Conservation (phyloP, 2,329 filamentous ascomycete species). For the Pestalotiopsis sp. region DNA sequence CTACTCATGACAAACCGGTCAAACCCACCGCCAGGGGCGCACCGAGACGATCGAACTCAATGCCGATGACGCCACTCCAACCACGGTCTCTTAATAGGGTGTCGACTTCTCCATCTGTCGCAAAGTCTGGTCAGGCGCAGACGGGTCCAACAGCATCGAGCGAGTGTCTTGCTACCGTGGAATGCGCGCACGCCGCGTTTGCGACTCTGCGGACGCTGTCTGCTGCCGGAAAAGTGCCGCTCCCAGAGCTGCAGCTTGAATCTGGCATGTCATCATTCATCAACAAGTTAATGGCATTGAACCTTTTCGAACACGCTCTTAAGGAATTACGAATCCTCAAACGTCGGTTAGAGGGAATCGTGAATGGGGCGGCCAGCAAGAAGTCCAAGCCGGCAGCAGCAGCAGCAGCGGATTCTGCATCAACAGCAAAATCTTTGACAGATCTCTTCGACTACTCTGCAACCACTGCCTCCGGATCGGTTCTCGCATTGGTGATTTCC, state of each 20-base stretch:
- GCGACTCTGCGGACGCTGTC: conserved; percentile 63
- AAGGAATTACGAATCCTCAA: conserved; percentile 72
- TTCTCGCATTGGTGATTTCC: conserved; percentile 60
- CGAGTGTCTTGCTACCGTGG: conserved; percentile 60
- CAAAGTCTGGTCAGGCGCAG: conserved; percentile 35
- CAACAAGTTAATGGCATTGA: conserved; percentile 66
- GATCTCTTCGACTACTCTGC: conserved; percentile 66
- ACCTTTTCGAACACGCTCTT: conserved; percentile 67
- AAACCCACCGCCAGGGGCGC: conserved; percentile 43
- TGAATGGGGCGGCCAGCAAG: conserved; percentile 22
- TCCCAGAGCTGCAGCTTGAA: conserved; percentile 71
- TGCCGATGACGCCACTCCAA: conserved; percentile 64
- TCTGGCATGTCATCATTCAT: conserved; percentile 72
- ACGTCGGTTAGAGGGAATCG: conserved; percentile 55
- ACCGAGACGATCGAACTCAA: conserved; percentile 58
- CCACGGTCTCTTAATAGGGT: conserved; percentile 64
- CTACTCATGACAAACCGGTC: conserved; percentile 36
- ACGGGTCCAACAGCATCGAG: conserved; percentile 34
- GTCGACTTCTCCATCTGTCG: conserved; percentile 52
- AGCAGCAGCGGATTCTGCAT: conserved; percentile 36
- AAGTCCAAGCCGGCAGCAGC: conserved; percentile 33
- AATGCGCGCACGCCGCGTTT: conserved; percentile 73
- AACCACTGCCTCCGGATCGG: conserved; percentile 41
- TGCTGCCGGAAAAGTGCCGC: conserved; percentile 52
- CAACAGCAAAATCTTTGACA: conserved; percentile 50